Conservation (phyloP, 257 asterid species). For the Rubia yunnanensis region DNA sequence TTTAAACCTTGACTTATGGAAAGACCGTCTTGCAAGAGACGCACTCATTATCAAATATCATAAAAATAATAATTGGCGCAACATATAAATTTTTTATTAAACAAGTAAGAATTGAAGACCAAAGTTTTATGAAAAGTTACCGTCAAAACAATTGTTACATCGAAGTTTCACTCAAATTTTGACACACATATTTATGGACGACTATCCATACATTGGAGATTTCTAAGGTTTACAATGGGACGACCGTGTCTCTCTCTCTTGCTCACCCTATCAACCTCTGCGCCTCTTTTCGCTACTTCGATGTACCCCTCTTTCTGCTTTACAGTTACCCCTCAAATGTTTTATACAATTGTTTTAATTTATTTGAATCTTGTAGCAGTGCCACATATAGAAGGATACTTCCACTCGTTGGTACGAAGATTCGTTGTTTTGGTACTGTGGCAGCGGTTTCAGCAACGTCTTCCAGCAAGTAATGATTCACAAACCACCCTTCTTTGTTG, state of each 20-base stretch:
- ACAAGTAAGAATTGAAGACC: no score
- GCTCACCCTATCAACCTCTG: conserved; percentile 39
- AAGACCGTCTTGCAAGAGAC: no score
- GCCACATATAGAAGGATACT: conserved; percentile 21
- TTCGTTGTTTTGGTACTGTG: conserved; percentile 51
- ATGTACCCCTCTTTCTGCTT: conserved; percentile 19
- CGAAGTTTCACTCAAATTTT: background rate
- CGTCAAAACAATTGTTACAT: no score
- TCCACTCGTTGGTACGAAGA: conserved; percentile 15
- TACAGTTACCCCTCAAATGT: background rate
- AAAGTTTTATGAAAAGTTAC: no score
- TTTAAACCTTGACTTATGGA: no score
- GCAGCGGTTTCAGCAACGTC: conserved; percentile 41
- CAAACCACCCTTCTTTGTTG: background rate
- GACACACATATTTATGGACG: no score
- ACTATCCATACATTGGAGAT: background rate
- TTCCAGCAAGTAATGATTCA: conserved; percentile 37
- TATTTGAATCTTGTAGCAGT: conserved; percentile 23
- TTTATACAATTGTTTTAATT: background rate
- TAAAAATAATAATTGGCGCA: no score
- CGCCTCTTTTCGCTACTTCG: conserved; percentile 47
- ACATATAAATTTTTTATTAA: no score
- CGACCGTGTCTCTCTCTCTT: conserved; percentile 54
- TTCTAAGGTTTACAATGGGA: conserved; percentile 37
- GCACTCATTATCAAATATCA: no score